Evolutionary conservation across 495 filamentous ascomycete species (phyloP).

Genomic region (Collariella sp.): DNA sequence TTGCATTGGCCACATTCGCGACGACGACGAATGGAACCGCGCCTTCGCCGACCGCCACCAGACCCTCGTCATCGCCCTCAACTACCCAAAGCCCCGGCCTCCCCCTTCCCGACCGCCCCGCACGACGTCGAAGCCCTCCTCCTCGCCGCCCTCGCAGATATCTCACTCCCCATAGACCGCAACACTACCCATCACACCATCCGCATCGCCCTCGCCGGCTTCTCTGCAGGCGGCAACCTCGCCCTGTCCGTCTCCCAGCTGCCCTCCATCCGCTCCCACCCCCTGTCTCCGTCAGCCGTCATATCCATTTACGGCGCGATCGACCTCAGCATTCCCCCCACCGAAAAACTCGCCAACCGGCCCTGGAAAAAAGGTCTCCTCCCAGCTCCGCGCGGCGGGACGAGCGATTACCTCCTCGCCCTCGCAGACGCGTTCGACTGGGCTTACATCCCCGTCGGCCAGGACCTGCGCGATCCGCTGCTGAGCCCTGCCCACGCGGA

Average conservation of each 20-base stretch:
- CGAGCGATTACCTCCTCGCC: constrained; percentile 10
- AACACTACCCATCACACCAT: background rate
- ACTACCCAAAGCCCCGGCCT: constrained; percentile 31
- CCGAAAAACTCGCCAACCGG: constrained; percentile 20
- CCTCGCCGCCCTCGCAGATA: constrained; percentile 28
- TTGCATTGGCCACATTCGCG: constrained; percentile 22
- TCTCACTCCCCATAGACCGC: constrained; percentile 32
- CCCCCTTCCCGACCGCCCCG: constrained; percentile 27
- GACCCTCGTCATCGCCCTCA: constrained; percentile 28
- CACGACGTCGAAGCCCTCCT: constrained; percentile 31
- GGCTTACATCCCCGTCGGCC: constrained; percentile 24
- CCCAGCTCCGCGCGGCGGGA: constrained; percentile 16
- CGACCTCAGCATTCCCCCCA: constrained; percentile 21
- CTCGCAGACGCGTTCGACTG: constrained; percentile 25
- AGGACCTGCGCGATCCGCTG: constrained; percentile 23
- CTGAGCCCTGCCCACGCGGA: constrained; percentile 26
- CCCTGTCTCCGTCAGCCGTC: constrained; percentile 20
- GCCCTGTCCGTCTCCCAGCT: constrained; percentile 24
- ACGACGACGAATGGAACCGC: constrained; percentile 35
- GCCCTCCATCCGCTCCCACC: constrained; percentile 19
- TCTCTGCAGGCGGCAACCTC: constrained; percentile 30
- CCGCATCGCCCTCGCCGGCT: constrained; percentile 28
- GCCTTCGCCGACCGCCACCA: constrained; percentile 26
- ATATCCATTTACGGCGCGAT: constrained; percentile 26
- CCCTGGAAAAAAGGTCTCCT: constrained; percentile 25